Percentiles rank a stretch among this genome's conserved stretches.
phyloP scores from a whole-genome alignment of 2,329 filamentous ascomycete genomes.

The Colletotrichum filicis region DNA sequence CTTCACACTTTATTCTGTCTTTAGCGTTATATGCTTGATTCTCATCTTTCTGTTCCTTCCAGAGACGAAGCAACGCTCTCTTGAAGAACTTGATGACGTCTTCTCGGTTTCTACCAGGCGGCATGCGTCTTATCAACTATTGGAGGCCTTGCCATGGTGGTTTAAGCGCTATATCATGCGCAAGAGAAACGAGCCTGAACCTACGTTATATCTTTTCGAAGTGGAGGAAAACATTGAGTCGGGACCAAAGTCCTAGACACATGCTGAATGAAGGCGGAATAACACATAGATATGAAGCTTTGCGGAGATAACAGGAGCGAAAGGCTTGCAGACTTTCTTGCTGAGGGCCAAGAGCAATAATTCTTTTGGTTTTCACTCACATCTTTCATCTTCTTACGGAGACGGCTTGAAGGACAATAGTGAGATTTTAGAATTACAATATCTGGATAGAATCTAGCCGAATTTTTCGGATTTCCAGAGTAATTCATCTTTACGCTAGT shows the following conservation, averaged over 20 bases:
- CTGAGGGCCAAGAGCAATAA: too few species aligned
- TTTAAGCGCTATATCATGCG: constrained; percentile 13
- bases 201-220: constrained; percentile 18
- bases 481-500: too few species aligned
- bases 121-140: constrained; percentile 47
- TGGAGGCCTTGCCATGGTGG: constrained; percentile 32
- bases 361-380: too few species aligned
- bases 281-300: too few species aligned
- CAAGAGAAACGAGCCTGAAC: neutral
- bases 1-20: constrained; percentile 57
- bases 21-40: constrained; percentile 56
- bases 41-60: constrained; percentile 62
- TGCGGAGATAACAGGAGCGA: neutral
- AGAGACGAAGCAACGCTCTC: constrained; percentile 60
- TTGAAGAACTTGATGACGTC: constrained; percentile 57
- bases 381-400: too few species aligned
- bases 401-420: too few species aligned
- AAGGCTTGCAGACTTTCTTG: too few species aligned
- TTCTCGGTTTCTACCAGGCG: constrained; percentile 47
- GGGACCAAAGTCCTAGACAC: neutral
- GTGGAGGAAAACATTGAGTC: neutral
- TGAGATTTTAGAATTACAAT: too few species aligned
- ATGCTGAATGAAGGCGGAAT: too few species aligned
- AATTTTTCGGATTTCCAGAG: too few species aligned
- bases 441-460: too few species aligned